Percentiles rank a stretch among this genome's conserved stretches.
Conservation (phyloP, 2,329 filamentous ascomycete genomes). For the Colletotrichum coccodes region DNA sequence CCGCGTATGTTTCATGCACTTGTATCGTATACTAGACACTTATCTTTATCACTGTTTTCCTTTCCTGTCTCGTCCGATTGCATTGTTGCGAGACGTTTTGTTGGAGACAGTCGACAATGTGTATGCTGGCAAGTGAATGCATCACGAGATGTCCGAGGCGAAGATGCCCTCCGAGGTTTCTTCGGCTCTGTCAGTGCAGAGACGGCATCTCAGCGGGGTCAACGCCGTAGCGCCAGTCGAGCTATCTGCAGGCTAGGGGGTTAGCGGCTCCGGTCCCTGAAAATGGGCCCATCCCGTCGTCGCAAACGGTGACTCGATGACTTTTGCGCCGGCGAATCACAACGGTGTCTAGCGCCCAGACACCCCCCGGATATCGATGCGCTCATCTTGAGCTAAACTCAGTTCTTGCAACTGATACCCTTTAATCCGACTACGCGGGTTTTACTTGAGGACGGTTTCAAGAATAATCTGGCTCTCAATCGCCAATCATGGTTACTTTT, state of each 20-base stretch:
- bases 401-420: not conserved
- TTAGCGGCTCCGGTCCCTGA: constrained; percentile 5
- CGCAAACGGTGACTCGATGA: constrained; percentile 32
- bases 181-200: constrained; percentile 7
- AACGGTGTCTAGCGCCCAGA: not conserved
- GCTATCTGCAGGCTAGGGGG: not conserved
- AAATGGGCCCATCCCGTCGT: not conserved
- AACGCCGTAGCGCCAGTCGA: not conserved
- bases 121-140: not conserved
- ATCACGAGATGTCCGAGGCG: not conserved
- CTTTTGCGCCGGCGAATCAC: constrained; percentile 27
- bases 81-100: too few species aligned
- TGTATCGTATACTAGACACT: too few species aligned
- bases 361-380: constrained; percentile 12
- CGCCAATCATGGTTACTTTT: not conserved
- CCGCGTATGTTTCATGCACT: too few species aligned
- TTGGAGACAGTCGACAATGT: not conserved
- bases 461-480: not conserved
- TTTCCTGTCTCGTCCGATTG: too few species aligned
- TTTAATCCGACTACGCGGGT: too few species aligned
- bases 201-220: not conserved
- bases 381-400: constrained; percentile 17
- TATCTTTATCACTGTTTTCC: too few species aligned
- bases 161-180: not conserved
- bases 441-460: too few species aligned